A percentile compares a stretch with the other conserved stretches of the same genome.
Conservation (phyloP, 129 eudicot genomes). For the Lonicera japonica region DNA sequence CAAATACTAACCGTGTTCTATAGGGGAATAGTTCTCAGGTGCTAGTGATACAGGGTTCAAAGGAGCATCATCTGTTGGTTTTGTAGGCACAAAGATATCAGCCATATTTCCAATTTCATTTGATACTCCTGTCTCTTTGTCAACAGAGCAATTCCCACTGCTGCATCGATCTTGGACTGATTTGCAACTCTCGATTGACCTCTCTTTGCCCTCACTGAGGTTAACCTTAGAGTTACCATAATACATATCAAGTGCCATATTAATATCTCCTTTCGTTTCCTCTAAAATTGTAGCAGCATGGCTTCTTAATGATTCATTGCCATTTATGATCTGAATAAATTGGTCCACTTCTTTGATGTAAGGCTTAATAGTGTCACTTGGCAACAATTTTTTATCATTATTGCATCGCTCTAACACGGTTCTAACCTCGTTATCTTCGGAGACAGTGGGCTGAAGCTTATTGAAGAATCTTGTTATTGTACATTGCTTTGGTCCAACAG, state of each 20-base stretch:
- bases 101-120: conserved; percentile 14
- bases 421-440: conserved; percentile 26
- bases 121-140: conserved; percentile 20
- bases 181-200: conserved; percentile 11
- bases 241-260: conserved; percentile 67
- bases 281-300: conserved; percentile 52
- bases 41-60: conserved; percentile 45
- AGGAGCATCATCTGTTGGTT: conserved; percentile 15
- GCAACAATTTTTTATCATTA: conserved; percentile 20
- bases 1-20: conserved; percentile 71
- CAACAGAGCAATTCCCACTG: conserved; percentile 16
- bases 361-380: conserved; percentile 11
- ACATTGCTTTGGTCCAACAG: conserved; percentile 58
- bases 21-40: conserved; percentile 70
- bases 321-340: conserved; percentile 65
- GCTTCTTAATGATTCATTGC: conserved; percentile 51
- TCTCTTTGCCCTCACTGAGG: conserved; percentile 19
- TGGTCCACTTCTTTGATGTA: conserved; percentile 58
- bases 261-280: conserved; percentile 73
- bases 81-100: conserved; percentile 18
- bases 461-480: conserved; percentile 79
- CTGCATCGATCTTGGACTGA: conserved; percentile 16
- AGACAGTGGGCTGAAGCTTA: conserved; percentile 32
- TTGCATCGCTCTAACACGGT: conserved; percentile 15
- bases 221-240: conserved; percentile 28